Percentiles rank a stretch among this genome's conserved stretches.
phyloP scores from a whole-genome alignment of 1,284 basidiomycete species.

The Sanghuangporus sanghuang region DNA sequence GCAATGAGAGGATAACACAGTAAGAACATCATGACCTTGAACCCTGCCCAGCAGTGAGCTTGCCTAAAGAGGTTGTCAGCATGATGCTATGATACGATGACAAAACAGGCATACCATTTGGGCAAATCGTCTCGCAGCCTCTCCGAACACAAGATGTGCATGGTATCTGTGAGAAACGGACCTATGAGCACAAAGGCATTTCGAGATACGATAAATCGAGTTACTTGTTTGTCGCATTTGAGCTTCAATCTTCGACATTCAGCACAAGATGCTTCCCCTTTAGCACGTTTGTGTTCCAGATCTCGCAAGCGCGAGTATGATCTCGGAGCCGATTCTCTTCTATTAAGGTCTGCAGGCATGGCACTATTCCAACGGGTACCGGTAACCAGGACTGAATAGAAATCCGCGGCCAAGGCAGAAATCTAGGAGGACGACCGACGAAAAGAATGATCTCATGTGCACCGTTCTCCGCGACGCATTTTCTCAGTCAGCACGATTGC shows the following conservation, averaged over 20 bases:
- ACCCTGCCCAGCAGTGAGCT: conserved; percentile 3
- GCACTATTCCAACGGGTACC: neutral
- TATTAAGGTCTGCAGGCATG: neutral
- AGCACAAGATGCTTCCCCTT: conserved; percentile 14
- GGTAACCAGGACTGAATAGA: neutral
- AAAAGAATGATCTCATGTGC: neutral
- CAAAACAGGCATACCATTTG: conserved; percentile 5
- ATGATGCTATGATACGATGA: neutral
- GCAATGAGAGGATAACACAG: neutral
- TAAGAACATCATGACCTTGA: conserved; percentile 4
- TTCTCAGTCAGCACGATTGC: too few relatives aligned
- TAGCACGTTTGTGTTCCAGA: conserved; percentile 3
- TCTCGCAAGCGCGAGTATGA: conserved; percentile 1
- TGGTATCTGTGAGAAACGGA: neutral
- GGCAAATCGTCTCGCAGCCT: conserved; percentile 16
- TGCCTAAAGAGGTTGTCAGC: conserved; percentile 1
- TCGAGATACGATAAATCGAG: neutral
- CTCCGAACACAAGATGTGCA: conserved; percentile 15
- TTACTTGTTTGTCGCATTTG: conserved; percentile 17
- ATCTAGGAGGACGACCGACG: neutral
- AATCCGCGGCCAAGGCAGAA: neutral
- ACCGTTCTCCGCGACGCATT: too few relatives aligned
- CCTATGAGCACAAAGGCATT: neutral
- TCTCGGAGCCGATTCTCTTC: neutral
- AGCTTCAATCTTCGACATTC: conserved; percentile 16